A percentile compares a stretch with the other conserved stretches of the same genome.
Evolutionary conservation across 2,329 filamentous ascomycete species (phyloP).

Genomic region (Xylaria hypoxylon): DNA sequence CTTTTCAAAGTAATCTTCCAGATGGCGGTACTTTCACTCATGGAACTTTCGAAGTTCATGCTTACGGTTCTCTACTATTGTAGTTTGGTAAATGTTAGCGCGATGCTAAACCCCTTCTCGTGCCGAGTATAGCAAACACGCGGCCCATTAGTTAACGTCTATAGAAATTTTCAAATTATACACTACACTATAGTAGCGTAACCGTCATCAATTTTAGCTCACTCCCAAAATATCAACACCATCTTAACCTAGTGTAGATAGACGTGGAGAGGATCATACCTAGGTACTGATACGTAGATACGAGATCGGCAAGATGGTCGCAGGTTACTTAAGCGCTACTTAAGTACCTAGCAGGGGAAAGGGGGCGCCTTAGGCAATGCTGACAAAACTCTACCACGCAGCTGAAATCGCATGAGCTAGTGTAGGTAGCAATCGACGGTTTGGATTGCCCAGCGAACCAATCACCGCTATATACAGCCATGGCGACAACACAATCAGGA

Average conservation of each 20-base stretch:
- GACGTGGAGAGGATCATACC: not conserved
- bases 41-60: too few species aligned
- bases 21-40: too few species aligned
- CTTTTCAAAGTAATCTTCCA: too few species aligned
- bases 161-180: not conserved
- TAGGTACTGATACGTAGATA: slow-evolving; percentile 2
- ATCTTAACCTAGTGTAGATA: too few species aligned
- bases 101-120: not conserved
- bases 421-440: not conserved
- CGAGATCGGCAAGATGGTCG: not conserved
- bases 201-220: not conserved
- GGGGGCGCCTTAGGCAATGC: not conserved
- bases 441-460: not conserved
- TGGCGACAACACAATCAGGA: not conserved
- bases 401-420: not conserved
- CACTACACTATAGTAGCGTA: not conserved
- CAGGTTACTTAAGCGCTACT: not conserved
- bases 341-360: not conserved
- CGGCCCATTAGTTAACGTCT: not conserved
- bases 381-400: slow-evolving; percentile 1
- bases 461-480: not conserved
- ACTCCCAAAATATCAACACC: not conserved
- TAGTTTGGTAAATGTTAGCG: too few species aligned
- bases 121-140: not conserved
- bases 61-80: too few species aligned